Evolutionary conservation across 139 green algal genomes (phyloP).

Genomic region (Haematococcus lacustris): DNA sequence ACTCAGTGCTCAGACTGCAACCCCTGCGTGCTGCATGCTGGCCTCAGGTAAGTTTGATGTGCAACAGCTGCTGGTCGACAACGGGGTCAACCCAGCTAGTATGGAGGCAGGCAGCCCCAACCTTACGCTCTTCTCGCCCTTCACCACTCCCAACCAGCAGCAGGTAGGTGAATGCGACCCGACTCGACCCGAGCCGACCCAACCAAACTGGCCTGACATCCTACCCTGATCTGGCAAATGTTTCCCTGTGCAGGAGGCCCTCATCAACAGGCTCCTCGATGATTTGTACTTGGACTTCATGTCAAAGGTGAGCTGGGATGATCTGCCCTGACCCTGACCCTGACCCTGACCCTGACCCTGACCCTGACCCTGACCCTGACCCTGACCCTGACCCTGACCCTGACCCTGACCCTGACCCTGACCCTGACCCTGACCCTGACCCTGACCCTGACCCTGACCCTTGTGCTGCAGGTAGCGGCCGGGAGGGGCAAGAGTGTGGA

Average conservation of each 20-base stretch:
- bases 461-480: slow-evolving; percentile 43
- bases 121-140: slow-evolving; percentile 25
- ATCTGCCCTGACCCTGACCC: too few species aligned
- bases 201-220: neutral
- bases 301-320: slow-evolving; percentile 32
- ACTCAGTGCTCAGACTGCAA: neutral
- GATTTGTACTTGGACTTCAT: slow-evolving; percentile 79
- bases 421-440: too few species aligned
- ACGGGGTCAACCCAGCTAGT: slow-evolving; percentile 21
- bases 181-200: neutral
- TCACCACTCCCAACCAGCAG: slow-evolving; percentile 12
- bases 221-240: neutral
- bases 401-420: too few species aligned
- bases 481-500: slow-evolving; percentile 23
- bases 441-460: too few species aligned
- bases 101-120: slow-evolving; percentile 24
- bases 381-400: too few species aligned
- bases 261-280: slow-evolving; percentile 25
- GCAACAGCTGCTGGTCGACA: slow-evolving; percentile 4
- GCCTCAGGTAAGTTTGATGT: slow-evolving; percentile 15
- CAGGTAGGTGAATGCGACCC: neutral
- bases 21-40: too few species aligned
- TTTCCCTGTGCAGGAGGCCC: slow-evolving; percentile 11
- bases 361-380: too few species aligned
- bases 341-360: too few species aligned